Evolutionary conservation across 257 asterid species (phyloP).

Genomic region (Avicennia marina): DNA sequence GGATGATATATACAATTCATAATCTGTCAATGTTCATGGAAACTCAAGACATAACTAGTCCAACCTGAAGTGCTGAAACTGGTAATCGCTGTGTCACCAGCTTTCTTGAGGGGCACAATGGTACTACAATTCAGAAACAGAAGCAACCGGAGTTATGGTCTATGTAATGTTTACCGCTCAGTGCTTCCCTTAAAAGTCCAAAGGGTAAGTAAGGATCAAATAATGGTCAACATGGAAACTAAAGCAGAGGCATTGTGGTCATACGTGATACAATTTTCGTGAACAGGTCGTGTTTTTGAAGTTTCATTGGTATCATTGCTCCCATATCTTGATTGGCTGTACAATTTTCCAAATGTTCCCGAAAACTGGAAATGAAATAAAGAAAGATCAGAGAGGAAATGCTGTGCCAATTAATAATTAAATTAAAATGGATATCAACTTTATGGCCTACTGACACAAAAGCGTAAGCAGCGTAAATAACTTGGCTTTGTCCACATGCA

Average conservation of each 20-base stretch:
- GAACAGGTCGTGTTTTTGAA: constrained; percentile 52
- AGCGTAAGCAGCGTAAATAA: no score
- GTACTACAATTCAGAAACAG: constrained; percentile 40
- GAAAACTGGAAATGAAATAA: constrained; percentile 53
- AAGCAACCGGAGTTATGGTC: constrained; percentile 1
- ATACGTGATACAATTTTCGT: constrained; percentile 86
- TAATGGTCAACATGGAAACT: not conserved
- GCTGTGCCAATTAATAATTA: not conserved
- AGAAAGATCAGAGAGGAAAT: not conserved
- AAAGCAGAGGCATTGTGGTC: constrained; percentile 12
- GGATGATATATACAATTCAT: not conserved
- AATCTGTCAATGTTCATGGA: not conserved
- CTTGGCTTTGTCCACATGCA: no score
- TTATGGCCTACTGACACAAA: no score
- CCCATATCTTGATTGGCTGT: constrained; percentile 71
- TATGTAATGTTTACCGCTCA: no score
- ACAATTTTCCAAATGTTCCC: constrained; percentile 82
- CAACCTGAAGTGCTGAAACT: constrained; percentile 91
- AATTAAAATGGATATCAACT: no score
- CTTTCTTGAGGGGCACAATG: constrained; percentile 57
- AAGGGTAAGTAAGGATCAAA: constrained; percentile 1
- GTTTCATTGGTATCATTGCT: constrained; percentile 52
- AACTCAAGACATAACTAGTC: constrained; percentile 5
- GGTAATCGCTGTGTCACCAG: constrained; percentile 39
- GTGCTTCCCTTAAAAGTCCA: no score